Evolutionary conservation across 352 stramenopile species (phyloP), one percentile per base, ranked within the genome.

Genomic region (Globisporangium orthogonon): DNA sequence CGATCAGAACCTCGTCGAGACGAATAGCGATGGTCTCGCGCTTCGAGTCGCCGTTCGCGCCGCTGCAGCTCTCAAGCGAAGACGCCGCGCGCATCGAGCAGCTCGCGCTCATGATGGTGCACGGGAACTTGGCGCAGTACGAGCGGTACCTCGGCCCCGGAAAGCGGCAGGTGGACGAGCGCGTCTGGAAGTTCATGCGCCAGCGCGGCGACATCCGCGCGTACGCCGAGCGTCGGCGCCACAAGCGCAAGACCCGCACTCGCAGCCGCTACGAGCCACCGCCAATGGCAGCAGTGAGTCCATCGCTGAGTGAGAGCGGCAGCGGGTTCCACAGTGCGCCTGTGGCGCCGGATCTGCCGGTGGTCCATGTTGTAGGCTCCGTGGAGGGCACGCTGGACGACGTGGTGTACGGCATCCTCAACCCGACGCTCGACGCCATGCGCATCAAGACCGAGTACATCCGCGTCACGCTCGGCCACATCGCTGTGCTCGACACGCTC

Each of bases 201-300:
- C 57, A 70, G 55, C 67, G 70, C 39, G 67, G 76, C 40, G 56
- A 65, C 45, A 54, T 81, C 37, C 54, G 63, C 18, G 66, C 76
- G 37, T 81, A 63, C 51, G 54, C 76, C 50, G 67, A 81, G 50
- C 64, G 43, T 23, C 23, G 23, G 23, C 23, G 23, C 23, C 23
- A 23, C 23, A 23, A 23, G 23, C 23, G 23, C 23, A 23, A 23
- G 23, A 23, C 23, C 23, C 23, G 23, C 23, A 23, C 23, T 23
- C 23, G 23, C 23, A 23, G 1, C 33, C 33, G 33, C 33, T 9
- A 37, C 33, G 33, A 5, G 33, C 33, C 33, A 37, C 33, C 33
- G 33, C 33, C 33, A 9, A 37, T 37, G 33, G 33, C 33, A 9
- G 33, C 33, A 5, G 33, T 9, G 33, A 37, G 33, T 9, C 33